phyloP scores from a whole-genome alignment of 164 flowering plant species.

The Platanus orientalis region DNA sequence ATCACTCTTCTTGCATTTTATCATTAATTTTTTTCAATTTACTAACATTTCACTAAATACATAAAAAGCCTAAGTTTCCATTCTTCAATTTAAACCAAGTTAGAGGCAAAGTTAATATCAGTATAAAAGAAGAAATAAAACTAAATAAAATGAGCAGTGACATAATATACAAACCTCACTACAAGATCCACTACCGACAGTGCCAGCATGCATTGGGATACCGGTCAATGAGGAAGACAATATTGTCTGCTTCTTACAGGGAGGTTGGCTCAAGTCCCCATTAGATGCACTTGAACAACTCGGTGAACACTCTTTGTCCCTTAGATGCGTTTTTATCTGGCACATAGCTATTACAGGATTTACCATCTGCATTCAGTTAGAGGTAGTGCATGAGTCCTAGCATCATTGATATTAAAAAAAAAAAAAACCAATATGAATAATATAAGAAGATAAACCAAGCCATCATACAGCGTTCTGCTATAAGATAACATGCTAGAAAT shows the following conservation, averaged over 20 bases:
- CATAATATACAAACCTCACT: constrained; percentile 19
- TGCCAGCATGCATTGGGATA: constrained; percentile 10
- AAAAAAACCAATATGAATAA: neutral
- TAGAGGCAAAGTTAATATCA: too few species aligned
- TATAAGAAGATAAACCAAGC: too few species aligned
- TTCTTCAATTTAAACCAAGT: neutral
- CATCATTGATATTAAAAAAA: neutral
- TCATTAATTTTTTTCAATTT: too few species aligned
- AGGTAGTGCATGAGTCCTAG: neutral
- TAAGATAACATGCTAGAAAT: too few species aligned
- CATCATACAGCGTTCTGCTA: too few species aligned
- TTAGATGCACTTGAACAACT: constrained; percentile 15
- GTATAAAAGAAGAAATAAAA: too few species aligned
- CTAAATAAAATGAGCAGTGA: neutral
- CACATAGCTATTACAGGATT: constrained; percentile 36
- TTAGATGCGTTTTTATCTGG: constrained; percentile 24
- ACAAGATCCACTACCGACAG: constrained; percentile 14
- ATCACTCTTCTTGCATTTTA: too few species aligned
- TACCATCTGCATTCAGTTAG: constrained; percentile 39
- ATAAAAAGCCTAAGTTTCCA: too few species aligned
- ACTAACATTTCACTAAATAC: too few species aligned
- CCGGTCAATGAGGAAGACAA: constrained; percentile 23
- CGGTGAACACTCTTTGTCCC: constrained; percentile 18
- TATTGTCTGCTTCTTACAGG: constrained; percentile 37
- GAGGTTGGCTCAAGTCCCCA: constrained; percentile 15